phyloP scores from a whole-genome alignment of 1,284 basidiomycete genomes.

The Tylopilus sp. region DNA sequence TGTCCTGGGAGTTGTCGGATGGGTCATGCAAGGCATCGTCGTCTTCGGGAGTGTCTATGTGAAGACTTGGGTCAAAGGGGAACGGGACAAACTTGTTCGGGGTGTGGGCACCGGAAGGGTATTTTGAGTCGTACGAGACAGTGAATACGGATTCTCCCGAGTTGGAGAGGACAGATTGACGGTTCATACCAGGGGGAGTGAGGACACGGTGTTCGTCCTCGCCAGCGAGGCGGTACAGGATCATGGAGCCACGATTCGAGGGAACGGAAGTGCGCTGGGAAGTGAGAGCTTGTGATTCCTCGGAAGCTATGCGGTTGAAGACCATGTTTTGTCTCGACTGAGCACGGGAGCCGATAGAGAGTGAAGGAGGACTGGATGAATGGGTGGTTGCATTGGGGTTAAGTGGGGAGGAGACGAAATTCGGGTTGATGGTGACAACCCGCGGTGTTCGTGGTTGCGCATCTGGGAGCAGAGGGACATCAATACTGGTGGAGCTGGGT shows the following conservation, averaged over 20 bases:
- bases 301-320: conserved; percentile 43
- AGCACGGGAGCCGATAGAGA: conserved; percentile 29
- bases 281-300: conserved; percentile 43
- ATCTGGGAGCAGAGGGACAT: conserved; percentile 19
- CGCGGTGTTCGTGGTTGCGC: conserved; percentile 24
- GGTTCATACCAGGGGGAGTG: conserved; percentile 26
- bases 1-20: conserved; percentile 25
- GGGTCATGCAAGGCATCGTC: conserved; percentile 61
- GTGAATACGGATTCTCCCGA: conserved; percentile 52
- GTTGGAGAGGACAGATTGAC: conserved; percentile 41
- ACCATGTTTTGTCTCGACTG: conserved; percentile 34
- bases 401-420: conserved; percentile 45
- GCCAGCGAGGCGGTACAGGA: conserved; percentile 58
- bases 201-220: conserved; percentile 34
- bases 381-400: conserved; percentile 38
- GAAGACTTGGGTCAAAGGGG: conserved; percentile 58
- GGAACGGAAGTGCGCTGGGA: conserved; percentile 10
- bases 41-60: conserved; percentile 59
- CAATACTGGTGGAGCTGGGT: conserved; percentile 19
- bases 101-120: conserved; percentile 44
- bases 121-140: conserved; percentile 57
- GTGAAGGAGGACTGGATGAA: conserved; percentile 9
- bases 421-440: conserved; percentile 30
- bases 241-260: conserved; percentile 51
- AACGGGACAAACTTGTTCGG: conserved; percentile 55